Conservation (phyloP, 352 stramenopile genomes). For the Phytophthora kernoviae region DNA sequence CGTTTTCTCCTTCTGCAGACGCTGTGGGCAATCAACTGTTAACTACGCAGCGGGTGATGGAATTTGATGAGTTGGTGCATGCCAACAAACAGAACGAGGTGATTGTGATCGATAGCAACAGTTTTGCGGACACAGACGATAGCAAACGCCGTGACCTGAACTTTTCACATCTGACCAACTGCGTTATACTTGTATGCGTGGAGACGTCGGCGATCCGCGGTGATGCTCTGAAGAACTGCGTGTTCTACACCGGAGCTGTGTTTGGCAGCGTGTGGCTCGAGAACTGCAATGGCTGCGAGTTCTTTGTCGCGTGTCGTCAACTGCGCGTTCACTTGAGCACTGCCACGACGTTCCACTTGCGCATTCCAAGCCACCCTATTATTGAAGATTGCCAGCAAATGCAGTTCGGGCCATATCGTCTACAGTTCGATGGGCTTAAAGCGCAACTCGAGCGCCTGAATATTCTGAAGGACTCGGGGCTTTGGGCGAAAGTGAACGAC, state of each 20-base stretch:
- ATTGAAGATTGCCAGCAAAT: slow-evolving; percentile 90
- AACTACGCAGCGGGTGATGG: slow-evolving; percentile 11
- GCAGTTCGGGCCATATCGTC: slow-evolving; percentile 76
- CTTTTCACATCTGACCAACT: slow-evolving; percentile 75
- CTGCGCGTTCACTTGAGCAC: slow-evolving; percentile 83
- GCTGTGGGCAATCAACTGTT: slow-evolving; percentile 13
- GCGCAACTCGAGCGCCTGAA: slow-evolving; percentile 64
- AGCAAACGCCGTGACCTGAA: slow-evolving; percentile 68
- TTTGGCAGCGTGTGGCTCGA: slow-evolving; percentile 87
- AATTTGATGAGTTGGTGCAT: slow-evolving; percentile 66
- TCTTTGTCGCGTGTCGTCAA: slow-evolving; percentile 85
- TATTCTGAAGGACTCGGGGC: slow-evolving; percentile 54
- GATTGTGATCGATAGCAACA: slow-evolving; percentile 68
- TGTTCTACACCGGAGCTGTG: slow-evolving; percentile 81
- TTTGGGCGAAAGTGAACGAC: slow-evolving; percentile 92
- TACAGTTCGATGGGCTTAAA: slow-evolving; percentile 67
- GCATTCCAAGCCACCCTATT: slow-evolving; percentile 87
- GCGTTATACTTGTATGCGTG: slow-evolving; percentile 65
- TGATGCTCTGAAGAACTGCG: slow-evolving; percentile 68
- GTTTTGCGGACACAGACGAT: slow-evolving; percentile 36
- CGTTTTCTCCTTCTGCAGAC: neutral
- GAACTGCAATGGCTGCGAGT: slow-evolving; percentile 73
- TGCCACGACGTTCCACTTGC: slow-evolving; percentile 77
- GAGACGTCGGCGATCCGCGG: slow-evolving; percentile 80
- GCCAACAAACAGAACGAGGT: slow-evolving; percentile 62